phyloP scores from a whole-genome alignment of 163 green algal genomes.

The Prototheca cutis region DNA sequence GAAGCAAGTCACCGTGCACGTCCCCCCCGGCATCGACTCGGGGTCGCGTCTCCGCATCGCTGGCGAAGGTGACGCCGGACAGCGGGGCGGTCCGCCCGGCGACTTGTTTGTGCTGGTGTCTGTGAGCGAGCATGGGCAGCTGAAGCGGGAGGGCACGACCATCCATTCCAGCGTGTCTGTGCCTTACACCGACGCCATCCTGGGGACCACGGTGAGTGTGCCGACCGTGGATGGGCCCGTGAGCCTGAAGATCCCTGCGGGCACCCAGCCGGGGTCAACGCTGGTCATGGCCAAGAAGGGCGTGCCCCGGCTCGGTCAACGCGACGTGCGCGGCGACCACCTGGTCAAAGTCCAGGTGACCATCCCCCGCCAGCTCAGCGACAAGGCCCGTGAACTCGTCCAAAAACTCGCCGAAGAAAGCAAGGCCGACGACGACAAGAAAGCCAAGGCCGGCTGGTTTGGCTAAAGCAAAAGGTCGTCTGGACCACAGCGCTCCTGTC shows the following conservation, averaged over 20 bases:
- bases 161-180: conserved; percentile 86
- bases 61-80: conserved; percentile 71
- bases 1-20: conserved; percentile 81
- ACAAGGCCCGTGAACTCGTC: conserved; percentile 81
- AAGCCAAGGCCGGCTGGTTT: not conserved
- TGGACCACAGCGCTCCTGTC: too few species aligned
- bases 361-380: conserved; percentile 75
- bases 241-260: conserved; percentile 90
- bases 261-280: conserved; percentile 93
- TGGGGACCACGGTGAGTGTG: conserved; percentile 72
- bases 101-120: conserved; percentile 95
- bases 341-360: conserved; percentile 64
- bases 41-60: conserved; percentile 78
- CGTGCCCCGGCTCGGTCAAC: conserved; percentile 73
- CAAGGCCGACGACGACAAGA: not conserved
- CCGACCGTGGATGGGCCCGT: conserved; percentile 79
- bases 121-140: conserved; percentile 54
- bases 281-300: conserved; percentile 94
- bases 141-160: conserved; percentile 74
- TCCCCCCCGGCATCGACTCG: conserved; percentile 81
- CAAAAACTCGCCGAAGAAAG: conserved; percentile 26
- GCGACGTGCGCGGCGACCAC: conserved; percentile 67
- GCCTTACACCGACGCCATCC: conserved; percentile 86
- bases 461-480: too few species aligned
- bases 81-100: conserved; percentile 51